Evolutionary conservation across 306 rosid genomes (phyloP).

Genomic region (Trichosanthes truncata): DNA sequence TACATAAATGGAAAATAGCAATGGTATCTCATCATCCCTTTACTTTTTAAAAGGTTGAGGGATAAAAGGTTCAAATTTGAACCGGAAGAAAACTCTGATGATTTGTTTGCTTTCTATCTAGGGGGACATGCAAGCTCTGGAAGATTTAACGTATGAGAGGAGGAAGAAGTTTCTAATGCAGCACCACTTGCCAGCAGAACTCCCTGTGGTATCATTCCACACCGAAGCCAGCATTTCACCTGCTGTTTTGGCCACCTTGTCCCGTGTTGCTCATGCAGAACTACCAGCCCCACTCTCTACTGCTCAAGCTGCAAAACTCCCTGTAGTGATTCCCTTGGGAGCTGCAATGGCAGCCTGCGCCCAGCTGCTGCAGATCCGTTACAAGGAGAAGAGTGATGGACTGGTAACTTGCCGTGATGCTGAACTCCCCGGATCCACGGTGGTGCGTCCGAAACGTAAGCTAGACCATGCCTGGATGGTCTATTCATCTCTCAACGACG

Average conservation of each 20-base stretch:
- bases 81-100: neutral
- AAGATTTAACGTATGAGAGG: constrained; percentile 87
- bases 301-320: constrained; percentile 56
- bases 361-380: constrained; percentile 75
- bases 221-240: constrained; percentile 88
- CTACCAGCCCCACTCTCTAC: constrained; percentile 50
- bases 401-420: constrained; percentile 87
- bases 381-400: constrained; percentile 90
- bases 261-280: constrained; percentile 90
- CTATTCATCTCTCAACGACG: constrained; percentile 55
- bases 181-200: constrained; percentile 66
- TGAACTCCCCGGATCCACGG: constrained; percentile 84
- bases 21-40: too few species aligned
- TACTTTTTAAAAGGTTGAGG: too few species aligned
- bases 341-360: constrained; percentile 99
- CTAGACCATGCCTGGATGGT: constrained; percentile 99
- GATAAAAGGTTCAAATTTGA: too few species aligned
- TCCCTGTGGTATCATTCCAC: constrained; percentile 67
- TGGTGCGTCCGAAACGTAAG: constrained; percentile 70
- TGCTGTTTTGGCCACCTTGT: constrained; percentile 63
- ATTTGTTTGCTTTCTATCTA: constrained; percentile 18
- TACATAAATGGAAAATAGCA: too few species aligned
- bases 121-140: constrained; percentile 97
- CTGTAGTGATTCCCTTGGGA: constrained; percentile 83
- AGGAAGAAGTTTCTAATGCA: constrained; percentile 64